Evolutionary conservation across 1,139 yeast species (phyloP).

Genomic region (Tardiomyces blankii): DNA sequence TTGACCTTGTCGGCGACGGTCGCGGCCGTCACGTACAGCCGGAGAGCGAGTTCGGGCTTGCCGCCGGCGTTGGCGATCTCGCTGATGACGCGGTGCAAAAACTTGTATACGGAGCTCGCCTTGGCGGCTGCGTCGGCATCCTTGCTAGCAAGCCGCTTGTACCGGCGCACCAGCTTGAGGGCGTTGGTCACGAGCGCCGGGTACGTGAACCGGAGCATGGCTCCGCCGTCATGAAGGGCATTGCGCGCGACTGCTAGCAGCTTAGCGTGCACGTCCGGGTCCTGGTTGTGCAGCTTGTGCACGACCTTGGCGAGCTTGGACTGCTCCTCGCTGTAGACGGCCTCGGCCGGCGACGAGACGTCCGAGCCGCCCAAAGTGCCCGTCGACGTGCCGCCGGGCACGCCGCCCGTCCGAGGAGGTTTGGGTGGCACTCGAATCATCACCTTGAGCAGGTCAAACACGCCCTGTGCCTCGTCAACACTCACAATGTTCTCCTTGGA

Average conservation of each 20-base stretch:
- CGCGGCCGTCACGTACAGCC: constrained; percentile 36
- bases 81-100: constrained; percentile 57
- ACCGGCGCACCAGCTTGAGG: constrained; percentile 47
- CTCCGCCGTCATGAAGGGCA: constrained; percentile 43
- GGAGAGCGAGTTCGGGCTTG: constrained; percentile 39
- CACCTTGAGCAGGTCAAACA: constrained; percentile 28
- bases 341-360: constrained; percentile 13
- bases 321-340: constrained; percentile 30
- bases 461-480: constrained; percentile 26
- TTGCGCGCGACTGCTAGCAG: constrained; percentile 48
- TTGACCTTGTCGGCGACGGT: constrained; percentile 66
- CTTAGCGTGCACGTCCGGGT: constrained; percentile 42
- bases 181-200: constrained; percentile 62
- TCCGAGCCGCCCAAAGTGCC: constrained; percentile 14
- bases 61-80: constrained; percentile 47
- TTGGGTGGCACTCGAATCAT: constrained; percentile 17
- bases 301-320: constrained; percentile 63
- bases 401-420: constrained; percentile 8
- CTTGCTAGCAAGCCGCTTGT: constrained; percentile 15
- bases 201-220: constrained; percentile 51
- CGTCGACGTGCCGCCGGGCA: constrained; percentile 11
- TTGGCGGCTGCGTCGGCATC: constrained; percentile 13
- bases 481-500: constrained; percentile 15
- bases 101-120: constrained; percentile 49
- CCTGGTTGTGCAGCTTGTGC: constrained; percentile 43